Conservation (phyloP, 2,329 filamentous ascomycete species). For the Pseudonectria foliicola region DNA sequence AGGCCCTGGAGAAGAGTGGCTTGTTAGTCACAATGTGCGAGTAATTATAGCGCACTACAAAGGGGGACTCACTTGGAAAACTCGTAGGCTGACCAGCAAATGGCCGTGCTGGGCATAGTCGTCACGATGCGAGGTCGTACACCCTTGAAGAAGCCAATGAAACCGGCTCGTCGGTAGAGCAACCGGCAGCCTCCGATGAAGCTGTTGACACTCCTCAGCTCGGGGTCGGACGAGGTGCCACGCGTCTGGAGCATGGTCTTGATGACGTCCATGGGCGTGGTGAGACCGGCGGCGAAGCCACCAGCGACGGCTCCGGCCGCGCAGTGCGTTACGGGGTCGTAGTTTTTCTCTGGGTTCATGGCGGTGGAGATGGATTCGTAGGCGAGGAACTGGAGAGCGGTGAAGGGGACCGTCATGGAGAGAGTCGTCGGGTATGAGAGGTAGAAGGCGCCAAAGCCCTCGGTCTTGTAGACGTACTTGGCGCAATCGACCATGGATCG, state of each 20-base stretch:
- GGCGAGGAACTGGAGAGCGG: conserved; percentile 90
- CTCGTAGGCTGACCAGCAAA: conserved; percentile 84
- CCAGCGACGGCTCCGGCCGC: conserved; percentile 86
- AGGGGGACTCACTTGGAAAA: conserved; percentile 55
- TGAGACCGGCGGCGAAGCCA: conserved; percentile 86
- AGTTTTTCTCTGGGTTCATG: conserved; percentile 79
- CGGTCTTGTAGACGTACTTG: conserved; percentile 74
- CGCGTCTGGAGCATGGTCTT: conserved; percentile 96
- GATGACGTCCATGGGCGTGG: conserved; percentile 94
- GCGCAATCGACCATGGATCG: conserved; percentile 83
- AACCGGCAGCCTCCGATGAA: conserved; percentile 72
- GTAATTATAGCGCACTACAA: neutral
- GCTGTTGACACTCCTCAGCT: conserved; percentile 79
- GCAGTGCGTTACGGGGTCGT: conserved; percentile 92
- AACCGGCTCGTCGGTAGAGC: conserved; percentile 76
- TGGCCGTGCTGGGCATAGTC: conserved; percentile 98
- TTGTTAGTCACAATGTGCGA: conserved; percentile 1
- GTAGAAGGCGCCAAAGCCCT: conserved; percentile 90
- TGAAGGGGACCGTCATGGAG: conserved; percentile 98
- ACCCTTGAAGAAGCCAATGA: conserved; percentile 86
- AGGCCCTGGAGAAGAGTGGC: conserved; percentile 36
- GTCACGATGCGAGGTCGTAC: conserved; percentile 86
- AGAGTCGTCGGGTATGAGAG: conserved; percentile 96
- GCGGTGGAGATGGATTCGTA: conserved; percentile 94
- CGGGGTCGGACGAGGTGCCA: conserved; percentile 71